Conservation (phyloP, 257 asterid species). For the Penstemon davidsonii region DNA sequence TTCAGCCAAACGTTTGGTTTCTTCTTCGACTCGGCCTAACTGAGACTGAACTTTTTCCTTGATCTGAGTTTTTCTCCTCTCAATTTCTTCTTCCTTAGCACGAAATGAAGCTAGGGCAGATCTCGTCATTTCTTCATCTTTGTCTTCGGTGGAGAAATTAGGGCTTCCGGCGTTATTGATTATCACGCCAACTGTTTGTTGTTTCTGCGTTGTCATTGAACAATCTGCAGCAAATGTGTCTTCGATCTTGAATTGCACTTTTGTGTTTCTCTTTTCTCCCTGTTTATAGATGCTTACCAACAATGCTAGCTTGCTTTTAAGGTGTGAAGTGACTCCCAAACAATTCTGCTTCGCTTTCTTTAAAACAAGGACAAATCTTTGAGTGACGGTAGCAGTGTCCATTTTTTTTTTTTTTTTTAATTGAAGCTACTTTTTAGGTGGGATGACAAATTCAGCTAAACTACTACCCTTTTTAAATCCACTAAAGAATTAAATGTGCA, state of each 20-base stretch:
- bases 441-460: constrained; percentile 43
- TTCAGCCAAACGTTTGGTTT: constrained; percentile 70
- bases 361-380: constrained; percentile 42
- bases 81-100: constrained; percentile 85
- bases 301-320: constrained; percentile 42
- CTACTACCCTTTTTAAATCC: constrained; percentile 29
- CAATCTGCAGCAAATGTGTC: not conserved
- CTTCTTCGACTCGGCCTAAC: constrained; percentile 82
- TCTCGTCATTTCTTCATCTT: constrained; percentile 76
- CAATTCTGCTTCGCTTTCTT: constrained; percentile 32
- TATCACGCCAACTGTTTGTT: constrained; percentile 44
- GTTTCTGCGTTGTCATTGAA: constrained; percentile 49
- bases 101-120: constrained; percentile 72
- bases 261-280: constrained; percentile 36
- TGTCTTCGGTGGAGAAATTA: constrained; percentile 43
- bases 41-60: constrained; percentile 68
- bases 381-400: constrained; percentile 6
- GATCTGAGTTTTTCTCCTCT: constrained; percentile 62
- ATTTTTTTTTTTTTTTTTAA: constrained; percentile 18
- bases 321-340: constrained; percentile 20
- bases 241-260: constrained; percentile 12
- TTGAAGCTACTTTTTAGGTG: constrained; percentile 36
- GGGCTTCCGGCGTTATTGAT: constrained; percentile 53
- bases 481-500: not conserved
- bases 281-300: constrained; percentile 44